Conservation (phyloP, 768 basidiomycete species). For the Asterophora parasitica region DNA sequence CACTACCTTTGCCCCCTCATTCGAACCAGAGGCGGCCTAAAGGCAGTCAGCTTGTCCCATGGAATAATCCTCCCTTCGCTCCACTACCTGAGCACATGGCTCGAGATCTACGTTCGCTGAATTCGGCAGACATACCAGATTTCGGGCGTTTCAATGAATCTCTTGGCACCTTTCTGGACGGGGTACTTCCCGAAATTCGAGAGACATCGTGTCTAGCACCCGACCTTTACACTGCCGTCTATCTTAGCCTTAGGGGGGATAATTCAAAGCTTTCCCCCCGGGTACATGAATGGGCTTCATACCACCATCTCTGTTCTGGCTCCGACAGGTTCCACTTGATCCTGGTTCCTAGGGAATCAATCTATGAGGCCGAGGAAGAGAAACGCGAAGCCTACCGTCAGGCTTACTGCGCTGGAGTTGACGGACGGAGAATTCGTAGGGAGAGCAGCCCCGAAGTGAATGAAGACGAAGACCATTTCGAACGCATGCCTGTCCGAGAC, state of each 20-base stretch:
- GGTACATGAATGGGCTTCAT: slow-evolving; percentile 47
- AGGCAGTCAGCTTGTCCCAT: slow-evolving; percentile 41
- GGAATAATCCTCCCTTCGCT: slow-evolving; percentile 54
- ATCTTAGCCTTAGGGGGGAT: slow-evolving; percentile 42
- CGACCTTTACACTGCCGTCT: slow-evolving; percentile 50
- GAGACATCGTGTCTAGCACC: slow-evolving; percentile 57
- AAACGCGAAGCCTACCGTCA: slow-evolving; percentile 47
- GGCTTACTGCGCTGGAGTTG: slow-evolving; percentile 41
- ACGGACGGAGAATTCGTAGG: slow-evolving; percentile 17
- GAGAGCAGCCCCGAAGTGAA: slow-evolving; percentile 1
- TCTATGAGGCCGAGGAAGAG: slow-evolving; percentile 44
- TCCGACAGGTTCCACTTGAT: slow-evolving; percentile 55
- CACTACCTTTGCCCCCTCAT: not conserved
- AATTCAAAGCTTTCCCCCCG: slow-evolving; percentile 30
- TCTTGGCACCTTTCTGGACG: slow-evolving; percentile 43
- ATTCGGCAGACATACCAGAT: slow-evolving; percentile 56
- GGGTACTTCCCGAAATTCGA: slow-evolving; percentile 48
- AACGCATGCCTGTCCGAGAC: slow-evolving; percentile 58
- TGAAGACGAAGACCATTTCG: slow-evolving; percentile 39
- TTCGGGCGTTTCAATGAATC: slow-evolving; percentile 48
- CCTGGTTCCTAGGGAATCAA: slow-evolving; percentile 55
- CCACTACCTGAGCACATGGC: slow-evolving; percentile 55
- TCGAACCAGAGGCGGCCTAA: not conserved
- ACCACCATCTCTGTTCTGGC: slow-evolving; percentile 59
- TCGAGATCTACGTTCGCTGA: slow-evolving; percentile 48